These are phyloP conservation scores for Erigeron canadensis DNA, from an alignment of 129 eudicot genomes.

Conservation along the genomic window DNA sequence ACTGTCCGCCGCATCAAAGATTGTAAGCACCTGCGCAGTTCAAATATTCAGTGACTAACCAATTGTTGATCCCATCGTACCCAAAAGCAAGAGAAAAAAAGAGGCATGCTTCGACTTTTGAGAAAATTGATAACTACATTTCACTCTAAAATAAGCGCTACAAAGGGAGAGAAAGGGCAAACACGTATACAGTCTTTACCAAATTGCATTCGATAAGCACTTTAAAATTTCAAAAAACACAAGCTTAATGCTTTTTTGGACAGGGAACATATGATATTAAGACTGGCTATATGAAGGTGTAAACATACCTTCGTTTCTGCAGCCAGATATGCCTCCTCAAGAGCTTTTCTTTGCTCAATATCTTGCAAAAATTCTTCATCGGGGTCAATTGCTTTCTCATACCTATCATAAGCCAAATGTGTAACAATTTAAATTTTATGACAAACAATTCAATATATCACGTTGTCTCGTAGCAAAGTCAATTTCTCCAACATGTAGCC, in stretches of 20 bases:
- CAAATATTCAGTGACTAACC: neutral
- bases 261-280: neutral
- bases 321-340: conserved; percentile 50
- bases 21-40: conserved; percentile 50
- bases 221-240: neutral
- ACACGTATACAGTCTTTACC: neutral
- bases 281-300: neutral
- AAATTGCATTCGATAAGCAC: neutral
- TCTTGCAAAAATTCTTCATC: conserved; percentile 41
- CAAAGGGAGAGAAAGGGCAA: neutral
- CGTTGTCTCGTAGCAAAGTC: neutral
- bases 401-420: conserved; percentile 48
- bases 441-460: conserved; percentile 5
- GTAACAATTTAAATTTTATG: neutral
- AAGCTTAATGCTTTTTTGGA: neutral
- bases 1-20: conserved; percentile 60
- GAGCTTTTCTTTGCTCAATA: conserved; percentile 41
- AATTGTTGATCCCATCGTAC: neutral
- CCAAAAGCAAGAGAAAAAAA: neutral
- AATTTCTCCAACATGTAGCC: too few species aligned
- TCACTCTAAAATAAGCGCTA: neutral
- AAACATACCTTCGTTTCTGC: conserved; percentile 51
- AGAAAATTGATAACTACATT: neutral
- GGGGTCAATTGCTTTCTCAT: conserved; percentile 35
- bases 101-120: too few species aligned